phyloP scores from a whole-genome alignment of 2,329 filamentous ascomycete species.

The Furcasterigmium sp. region DNA sequence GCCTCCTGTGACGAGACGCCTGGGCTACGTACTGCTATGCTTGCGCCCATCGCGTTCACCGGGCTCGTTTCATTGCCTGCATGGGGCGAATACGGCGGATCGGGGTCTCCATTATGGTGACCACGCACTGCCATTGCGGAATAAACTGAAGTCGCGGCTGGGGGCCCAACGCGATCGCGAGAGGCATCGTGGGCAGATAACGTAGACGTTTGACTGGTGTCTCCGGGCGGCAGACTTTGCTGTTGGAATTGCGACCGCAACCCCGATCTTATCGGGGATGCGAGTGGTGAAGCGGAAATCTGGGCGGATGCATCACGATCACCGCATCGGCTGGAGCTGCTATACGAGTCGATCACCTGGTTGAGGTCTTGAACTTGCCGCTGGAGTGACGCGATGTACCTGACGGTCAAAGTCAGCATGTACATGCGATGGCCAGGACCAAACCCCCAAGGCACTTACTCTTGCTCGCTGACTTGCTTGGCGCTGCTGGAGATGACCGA shows the following conservation, averaged over 20 bases:
- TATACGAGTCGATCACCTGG: not conserved
- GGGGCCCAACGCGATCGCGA: no score
- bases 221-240: not conserved
- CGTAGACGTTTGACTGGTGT: not conserved
- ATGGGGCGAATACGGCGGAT: no score
- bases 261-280: not conserved
- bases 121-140: no score
- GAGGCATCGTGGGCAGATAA: no score
- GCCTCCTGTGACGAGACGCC: not conserved
- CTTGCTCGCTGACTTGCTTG: not conserved
- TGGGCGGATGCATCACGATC: not conserved
- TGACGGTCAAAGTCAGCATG: not conserved
- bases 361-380: not conserved
- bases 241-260: not conserved
- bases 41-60: not conserved
- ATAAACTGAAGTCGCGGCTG: no score
- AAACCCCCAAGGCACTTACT: not conserved
- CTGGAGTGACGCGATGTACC: not conserved
- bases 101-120: not conserved
- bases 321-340: not conserved
- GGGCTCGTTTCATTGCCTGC: not conserved
- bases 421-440: not conserved
- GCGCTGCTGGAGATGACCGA: not conserved
- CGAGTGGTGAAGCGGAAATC: not conserved
- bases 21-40: not conserved